Evolutionary conservation across 1,139 yeast species (phyloP).

Genomic region (Saccharomyces hybrid): DNA sequence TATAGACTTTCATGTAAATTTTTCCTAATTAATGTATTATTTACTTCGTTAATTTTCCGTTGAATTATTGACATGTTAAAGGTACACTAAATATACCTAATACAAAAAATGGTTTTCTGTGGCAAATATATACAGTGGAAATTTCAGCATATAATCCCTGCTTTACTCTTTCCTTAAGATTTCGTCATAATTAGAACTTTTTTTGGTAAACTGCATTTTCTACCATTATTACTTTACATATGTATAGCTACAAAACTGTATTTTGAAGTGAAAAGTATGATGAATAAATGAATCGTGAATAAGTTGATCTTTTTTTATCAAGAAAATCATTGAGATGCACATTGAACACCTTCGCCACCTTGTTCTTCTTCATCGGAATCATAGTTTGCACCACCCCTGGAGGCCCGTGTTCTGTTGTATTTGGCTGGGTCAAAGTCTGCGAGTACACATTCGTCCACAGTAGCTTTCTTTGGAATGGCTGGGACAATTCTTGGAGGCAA

Average conservation of each 20-base stretch:
- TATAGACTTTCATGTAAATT: background rate
- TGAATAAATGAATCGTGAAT: background rate
- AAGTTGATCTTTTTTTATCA: conserved; percentile 1
- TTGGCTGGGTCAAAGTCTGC: conserved; percentile 54
- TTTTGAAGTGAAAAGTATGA: conserved; percentile 2
- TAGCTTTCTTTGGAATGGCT: conserved; percentile 52
- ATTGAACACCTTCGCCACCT: conserved; percentile 74
- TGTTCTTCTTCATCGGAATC: conserved; percentile 58
- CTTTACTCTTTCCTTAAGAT: background rate
- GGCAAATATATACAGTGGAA: too few relatives aligned
- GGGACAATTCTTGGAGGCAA: conserved; percentile 57
- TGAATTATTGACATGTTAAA: background rate
- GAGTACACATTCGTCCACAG: conserved; percentile 77
- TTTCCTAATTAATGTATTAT: background rate
- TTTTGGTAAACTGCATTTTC: background rate
- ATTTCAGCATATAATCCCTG: background rate
- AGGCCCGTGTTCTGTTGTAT: conserved; percentile 42
- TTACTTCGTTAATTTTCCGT: background rate
- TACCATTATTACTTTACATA: background rate
- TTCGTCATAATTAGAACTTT: background rate
- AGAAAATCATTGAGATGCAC: conserved; percentile 60
- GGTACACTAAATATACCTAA: background rate
- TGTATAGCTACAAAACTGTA: conserved; percentile 1
- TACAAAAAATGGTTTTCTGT: background rate
- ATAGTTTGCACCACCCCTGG: conserved; percentile 39